These are phyloP conservation scores for Trifolium fragiferum DNA, from an alignment of 306 rosid genomes.

Conservation along the genomic window DNA sequence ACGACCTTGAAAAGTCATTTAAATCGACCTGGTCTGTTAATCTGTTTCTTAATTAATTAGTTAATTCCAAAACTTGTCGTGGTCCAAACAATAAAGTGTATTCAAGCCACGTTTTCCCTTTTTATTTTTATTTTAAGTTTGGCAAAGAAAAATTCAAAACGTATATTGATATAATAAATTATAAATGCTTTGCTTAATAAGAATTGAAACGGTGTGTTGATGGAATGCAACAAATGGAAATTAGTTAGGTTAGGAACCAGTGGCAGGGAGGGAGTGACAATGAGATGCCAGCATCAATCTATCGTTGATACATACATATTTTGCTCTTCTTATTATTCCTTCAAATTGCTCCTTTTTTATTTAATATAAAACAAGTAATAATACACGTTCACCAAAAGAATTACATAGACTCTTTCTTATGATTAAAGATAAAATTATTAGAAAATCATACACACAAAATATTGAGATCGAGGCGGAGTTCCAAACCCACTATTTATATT, in stretches of 20 bases:
- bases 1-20: slow-evolving; percentile 34
- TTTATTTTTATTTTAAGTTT: background rate
- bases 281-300: slow-evolving; percentile 37
- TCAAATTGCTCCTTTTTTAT: no score
- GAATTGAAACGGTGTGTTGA: slow-evolving; percentile 8
- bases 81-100: slow-evolving; percentile 1
- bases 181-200: slow-evolving; percentile 1
- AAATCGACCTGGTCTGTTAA: background rate
- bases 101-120: background rate
- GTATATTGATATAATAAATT: background rate
- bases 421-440: no score
- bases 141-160: slow-evolving; percentile 1
- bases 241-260: background rate
- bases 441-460: no score
- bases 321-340: no score
- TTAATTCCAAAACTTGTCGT: background rate
- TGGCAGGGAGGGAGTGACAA: background rate
- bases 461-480: no score
- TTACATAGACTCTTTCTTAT: no score
- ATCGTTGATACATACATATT: no score
- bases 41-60: slow-evolving; percentile 16
- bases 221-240: slow-evolving; percentile 8
- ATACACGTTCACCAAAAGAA: no score
- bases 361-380: no score
- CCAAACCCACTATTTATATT: no score